A percentile compares a stretch with the other conserved stretches of the same genome.
Evolutionary conservation across 306 rosid species (phyloP).

Genomic region (Cicer judaicum): DNA sequence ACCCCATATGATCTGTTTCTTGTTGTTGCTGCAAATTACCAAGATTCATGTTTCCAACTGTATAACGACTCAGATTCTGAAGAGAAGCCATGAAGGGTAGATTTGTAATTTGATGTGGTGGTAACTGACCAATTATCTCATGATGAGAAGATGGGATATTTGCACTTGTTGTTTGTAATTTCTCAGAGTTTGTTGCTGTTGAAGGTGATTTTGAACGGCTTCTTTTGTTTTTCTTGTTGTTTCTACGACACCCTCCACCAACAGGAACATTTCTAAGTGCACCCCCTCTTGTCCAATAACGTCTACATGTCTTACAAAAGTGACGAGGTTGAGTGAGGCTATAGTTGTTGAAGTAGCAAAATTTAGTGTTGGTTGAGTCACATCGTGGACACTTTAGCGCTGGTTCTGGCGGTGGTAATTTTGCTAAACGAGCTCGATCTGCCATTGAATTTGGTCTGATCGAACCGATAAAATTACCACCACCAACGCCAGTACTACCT

Average conservation of each 20-base stretch:
- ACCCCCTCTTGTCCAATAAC: slow-evolving; percentile 95
- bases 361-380: slow-evolving; percentile 86
- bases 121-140: slow-evolving; percentile 52
- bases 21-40: slow-evolving; percentile 26
- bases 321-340: slow-evolving; percentile 90
- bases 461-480: slow-evolving; percentile 43
- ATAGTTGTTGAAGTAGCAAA: slow-evolving; percentile 90
- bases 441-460: slow-evolving; percentile 84
- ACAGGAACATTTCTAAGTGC: slow-evolving; percentile 88
- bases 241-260: slow-evolving; percentile 90
- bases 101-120: slow-evolving; percentile 51
- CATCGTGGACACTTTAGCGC: slow-evolving; percentile 96
- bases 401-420: slow-evolving; percentile 74
- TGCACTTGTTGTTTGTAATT: slow-evolving; percentile 46
- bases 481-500: neutral
- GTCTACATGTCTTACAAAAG: slow-evolving; percentile 91
- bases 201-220: slow-evolving; percentile 72
- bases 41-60: slow-evolving; percentile 60
- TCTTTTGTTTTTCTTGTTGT: slow-evolving; percentile 87
- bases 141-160: slow-evolving; percentile 42
- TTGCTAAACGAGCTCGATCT: slow-evolving; percentile 83
- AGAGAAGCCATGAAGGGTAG: slow-evolving; percentile 72
- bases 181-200: slow-evolving; percentile 37
- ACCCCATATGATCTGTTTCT: slow-evolving; percentile 59
- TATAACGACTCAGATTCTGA: slow-evolving; percentile 65